Base-by-base conservation (phyloP, 2,329 filamentous ascomycete species). In the Trichophaea hybrida region DNA sequence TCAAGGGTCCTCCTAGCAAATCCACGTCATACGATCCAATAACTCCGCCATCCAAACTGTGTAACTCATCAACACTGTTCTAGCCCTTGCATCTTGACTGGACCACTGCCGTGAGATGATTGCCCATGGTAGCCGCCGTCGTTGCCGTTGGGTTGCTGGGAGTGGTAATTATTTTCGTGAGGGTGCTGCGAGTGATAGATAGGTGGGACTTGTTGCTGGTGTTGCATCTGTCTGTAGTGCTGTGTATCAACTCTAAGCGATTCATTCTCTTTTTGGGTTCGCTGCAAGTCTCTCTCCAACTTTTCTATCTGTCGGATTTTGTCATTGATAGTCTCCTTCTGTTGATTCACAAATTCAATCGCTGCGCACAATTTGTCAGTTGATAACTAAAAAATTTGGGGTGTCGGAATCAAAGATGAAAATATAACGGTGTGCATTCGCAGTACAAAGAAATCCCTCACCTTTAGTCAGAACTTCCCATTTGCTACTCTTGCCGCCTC, bases 391-490 rank as follows among this genome's bases (percentile, higher is more conserved):
- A 17, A n/a, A 5, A 52, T 37, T 37, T 37, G 15, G 17, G 17
- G 17, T 43, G 15, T 24, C n/a, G 31, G n/a, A 17, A 31, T 51
- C 13, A 15, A n/a, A 49, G n/a, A 49, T 61, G 38, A 53, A 24
- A 24, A 24, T 24, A 3, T 24, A 24, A 3, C 24, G 24, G 55
- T 13, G n/a, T 32, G 55, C 31, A 31, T 17, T 17, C 46, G 6
- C n/a, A 59, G 43, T 46, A 35, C 35, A 49, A 55, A 13, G 13
- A 24, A 24, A 2, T 51, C 48, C 70, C 78, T 63, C 74, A 90
- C 87, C 85, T 76, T 91, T 91, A 2, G 85, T 89, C 13, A 94
- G 71, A 53, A 91, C 89, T 68, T 94, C 87, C 87, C 87, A 94
- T 68, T 94, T 94, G 66, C 86, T 90, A 0, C 87, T 87, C 71